Conservation (phyloP, 352 stramenopile genomes). For the Bremia lactucae region DNA sequence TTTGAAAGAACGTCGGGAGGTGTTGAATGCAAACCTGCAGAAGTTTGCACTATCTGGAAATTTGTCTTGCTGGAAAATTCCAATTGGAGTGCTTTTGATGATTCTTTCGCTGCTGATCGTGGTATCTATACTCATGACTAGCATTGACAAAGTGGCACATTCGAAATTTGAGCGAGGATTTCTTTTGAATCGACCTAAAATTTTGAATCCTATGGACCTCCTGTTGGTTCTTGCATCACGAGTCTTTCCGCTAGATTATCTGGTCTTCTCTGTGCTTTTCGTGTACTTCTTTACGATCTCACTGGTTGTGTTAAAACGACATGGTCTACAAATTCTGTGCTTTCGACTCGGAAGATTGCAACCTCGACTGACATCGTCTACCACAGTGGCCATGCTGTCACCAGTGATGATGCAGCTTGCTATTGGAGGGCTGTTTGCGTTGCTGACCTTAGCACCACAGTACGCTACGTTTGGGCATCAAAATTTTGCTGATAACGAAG, state of each 20-base stretch:
- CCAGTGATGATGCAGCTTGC: conserved; percentile 76
- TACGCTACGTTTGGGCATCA: conserved; percentile 82
- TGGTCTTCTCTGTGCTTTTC: conserved; percentile 68
- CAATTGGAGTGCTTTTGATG: conserved; percentile 48
- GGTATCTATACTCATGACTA: conserved; percentile 66
- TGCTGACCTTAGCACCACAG: conserved; percentile 73
- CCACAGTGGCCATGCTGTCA: conserved; percentile 68
- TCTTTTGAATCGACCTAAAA: conserved; percentile 44
- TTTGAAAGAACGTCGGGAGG: conserved; percentile 48
- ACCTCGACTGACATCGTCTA: conserved; percentile 54
- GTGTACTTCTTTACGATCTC: conserved; percentile 71
- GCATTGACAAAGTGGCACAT: conserved; percentile 67
- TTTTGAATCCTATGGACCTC: conserved; percentile 67
- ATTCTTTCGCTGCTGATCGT: conserved; percentile 59
- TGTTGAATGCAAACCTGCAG: conserved; percentile 54
- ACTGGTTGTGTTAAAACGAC: conserved; percentile 64
- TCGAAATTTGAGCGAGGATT: conserved; percentile 64
- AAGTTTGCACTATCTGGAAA: conserved; percentile 36
- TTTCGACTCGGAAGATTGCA: conserved; percentile 66
- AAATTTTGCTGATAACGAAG: conserved; percentile 39
- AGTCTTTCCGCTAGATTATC: conserved; percentile 77
- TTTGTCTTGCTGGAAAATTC: conserved; percentile 56
- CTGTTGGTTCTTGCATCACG: conserved; percentile 62
- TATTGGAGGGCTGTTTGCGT: conserved; percentile 70
- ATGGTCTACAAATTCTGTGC: conserved; percentile 68